Base-by-base conservation (phyloP, 768 basidiomycete genomes). In the Russula ochroleuca region DNA sequence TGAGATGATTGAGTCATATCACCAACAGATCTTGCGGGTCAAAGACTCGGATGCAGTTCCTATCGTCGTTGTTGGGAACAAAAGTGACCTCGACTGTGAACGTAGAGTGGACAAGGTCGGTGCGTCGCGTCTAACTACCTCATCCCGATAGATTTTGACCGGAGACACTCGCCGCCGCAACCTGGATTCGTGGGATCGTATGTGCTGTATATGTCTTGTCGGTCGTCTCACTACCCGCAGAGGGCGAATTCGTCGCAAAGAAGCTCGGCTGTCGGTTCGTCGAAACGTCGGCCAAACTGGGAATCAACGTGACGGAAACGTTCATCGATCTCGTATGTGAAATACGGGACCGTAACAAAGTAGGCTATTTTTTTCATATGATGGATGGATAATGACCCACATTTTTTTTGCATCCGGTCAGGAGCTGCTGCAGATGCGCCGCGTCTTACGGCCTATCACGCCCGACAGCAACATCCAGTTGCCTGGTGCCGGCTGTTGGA, bases 31-130 rank as follows among this genome's bases (percentile, higher is more conserved):
- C 65, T 81, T 95, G 45, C 86, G 96, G 60, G 96, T 98, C 65
- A 98, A 98, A 76, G 96, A 98, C 75, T 88, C 90, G 72, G 94
- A 97, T 71, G 82, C 85, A 5, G 93, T 98, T 81, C 96, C 96
- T 17, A 88, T 96, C 71, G 88, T 98, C 62, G 85, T 98, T 49
- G 93, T 97, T 4, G 96, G 93, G n/a, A 98, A 98, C 81, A 98
- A 98, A 78, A 90, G 89, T 69, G 96, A 98, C 75, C 78, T 96
- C 70, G 94, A 94, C 72, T 91, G 88, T 71, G 95, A 98, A 75
- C 84, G 96, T 60, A 94, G 96, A 74, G 96, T 98, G 33, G 90
- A 90, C 72, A 88, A 86, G 81, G 90, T 92, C 70, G 95, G 95
- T 92, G 63, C 58, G 80, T 76, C 52, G 19, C 23, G 50, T 48